phyloP scores from a whole-genome alignment of 495 filamentous ascomycete genomes.

The Monascus purpureus region DNA sequence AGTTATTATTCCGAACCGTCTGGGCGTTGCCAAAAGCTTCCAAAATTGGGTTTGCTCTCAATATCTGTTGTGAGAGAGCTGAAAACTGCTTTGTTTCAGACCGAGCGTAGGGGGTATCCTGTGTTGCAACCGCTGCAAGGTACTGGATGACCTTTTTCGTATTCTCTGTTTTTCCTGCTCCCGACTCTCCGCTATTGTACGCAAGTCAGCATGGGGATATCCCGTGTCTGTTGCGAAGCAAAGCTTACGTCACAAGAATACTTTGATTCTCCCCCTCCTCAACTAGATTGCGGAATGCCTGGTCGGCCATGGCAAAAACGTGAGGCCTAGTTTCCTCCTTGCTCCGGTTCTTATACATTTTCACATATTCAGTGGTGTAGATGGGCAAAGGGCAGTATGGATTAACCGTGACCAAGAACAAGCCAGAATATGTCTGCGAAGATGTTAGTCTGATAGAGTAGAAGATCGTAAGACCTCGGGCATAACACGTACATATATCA shows the following conservation, averaged over 20 bases:
- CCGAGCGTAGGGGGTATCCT: constrained; percentile 56
- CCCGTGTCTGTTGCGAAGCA: background rate
- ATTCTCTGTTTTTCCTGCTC: constrained; percentile 97
- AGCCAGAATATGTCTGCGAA: constrained; percentile 75
- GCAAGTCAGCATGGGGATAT: constrained; percentile 2
- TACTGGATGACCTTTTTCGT: constrained; percentile 99
- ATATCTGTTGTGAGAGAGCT: constrained; percentile 90
- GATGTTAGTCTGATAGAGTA: constrained; percentile 2
- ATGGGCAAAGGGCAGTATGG: constrained; percentile 92
- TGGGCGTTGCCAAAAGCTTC: constrained; percentile 98
- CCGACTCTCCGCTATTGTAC: constrained; percentile 67
- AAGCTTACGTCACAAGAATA: constrained; percentile 74
- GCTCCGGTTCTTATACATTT: constrained; percentile 84
- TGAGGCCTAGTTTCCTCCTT: constrained; percentile 93
- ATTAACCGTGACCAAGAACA: constrained; percentile 95
- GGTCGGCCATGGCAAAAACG: constrained; percentile 97
- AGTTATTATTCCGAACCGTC: constrained; percentile 96
- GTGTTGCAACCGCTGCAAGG: constrained; percentile 81
- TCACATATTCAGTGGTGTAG: constrained; percentile 92
- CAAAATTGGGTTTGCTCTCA: constrained; percentile 92
- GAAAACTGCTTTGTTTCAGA: constrained; percentile 53
- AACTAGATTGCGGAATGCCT: constrained; percentile 89
- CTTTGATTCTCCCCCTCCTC: constrained; percentile 95
- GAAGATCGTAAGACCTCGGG: too few species aligned
- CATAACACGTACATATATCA: constrained; percentile 75